Evolutionary conservation across 176 grass and related monocot genomes (phyloP), one percentile per base, ranked within the genome.

Genomic region (Juncus effusus): DNA sequence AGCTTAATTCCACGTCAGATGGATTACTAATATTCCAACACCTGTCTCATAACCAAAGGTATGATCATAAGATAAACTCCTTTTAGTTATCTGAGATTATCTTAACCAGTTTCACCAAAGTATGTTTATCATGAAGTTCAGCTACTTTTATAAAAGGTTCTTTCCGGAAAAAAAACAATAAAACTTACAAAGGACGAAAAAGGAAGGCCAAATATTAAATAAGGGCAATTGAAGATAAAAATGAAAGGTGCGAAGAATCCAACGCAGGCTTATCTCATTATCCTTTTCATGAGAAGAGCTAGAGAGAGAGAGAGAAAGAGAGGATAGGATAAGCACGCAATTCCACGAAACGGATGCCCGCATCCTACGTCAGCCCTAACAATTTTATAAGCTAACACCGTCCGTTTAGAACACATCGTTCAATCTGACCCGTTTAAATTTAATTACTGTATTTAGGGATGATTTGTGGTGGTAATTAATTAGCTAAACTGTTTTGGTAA

Each of bases 291-390:
- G 44, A 47, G 9, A 45, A 47, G 44, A 47, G n/a, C n/a, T n/a
- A n/a, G n/a, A 38, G 47, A 69, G 52, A 54, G 3, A 2, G 47
- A 14, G 16, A 40, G 19, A 54, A 14, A 51, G 50, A 69, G 50
- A 69, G 54, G 54, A 57, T 57, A 38, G 37, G 73, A 36, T 38
- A 41, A 44, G 74, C 74, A 66, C 74, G 51, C 39, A 63, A 67
- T 65, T 44, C 62, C 15, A 76, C 35, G 2, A 67, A 19, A 69
- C 45, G 11, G 41, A 47, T 47, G 9, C 9, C 35, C 52, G 2
- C 47, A 16, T 16, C 28, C 47, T 51, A 58, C 73, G 51, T 76
- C 45, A 76, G 45, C 62, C 62, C 74, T 66, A 56, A 55, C 40
- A 55, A 7, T 56, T n/a, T 47, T 47, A 47, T 47, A 47, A 9